Percentiles rank a stretch among this genome's conserved stretches.
Conservation (phyloP, 176 grass and related monocot species). For the Raddia distichophylla region DNA sequence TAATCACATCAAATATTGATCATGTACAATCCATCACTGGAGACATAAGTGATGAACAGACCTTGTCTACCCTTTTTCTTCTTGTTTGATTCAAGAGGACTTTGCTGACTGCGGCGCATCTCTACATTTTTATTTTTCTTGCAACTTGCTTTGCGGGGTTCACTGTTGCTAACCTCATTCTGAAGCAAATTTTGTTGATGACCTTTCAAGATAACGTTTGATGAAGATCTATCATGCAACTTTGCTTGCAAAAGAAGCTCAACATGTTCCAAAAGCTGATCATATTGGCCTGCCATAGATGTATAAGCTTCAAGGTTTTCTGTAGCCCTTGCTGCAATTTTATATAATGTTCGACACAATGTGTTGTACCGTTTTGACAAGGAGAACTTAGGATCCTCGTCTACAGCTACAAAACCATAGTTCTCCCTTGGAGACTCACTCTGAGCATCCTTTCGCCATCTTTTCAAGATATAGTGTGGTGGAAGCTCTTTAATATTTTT, state of each 20-base stretch:
- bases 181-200: constrained; percentile 62
- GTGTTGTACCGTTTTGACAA: constrained; percentile 58
- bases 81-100: constrained; percentile 57
- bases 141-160: constrained; percentile 51
- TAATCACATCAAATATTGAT: constrained; percentile 25
- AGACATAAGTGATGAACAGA: constrained; percentile 37
- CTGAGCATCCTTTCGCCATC: constrained; percentile 87
- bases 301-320: constrained; percentile 68
- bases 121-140: constrained; percentile 72
- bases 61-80: constrained; percentile 72
- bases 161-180: constrained; percentile 50
- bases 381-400: constrained; percentile 65
- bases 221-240: constrained; percentile 68
- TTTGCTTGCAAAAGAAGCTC: constrained; percentile 78
- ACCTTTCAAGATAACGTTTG: constrained; percentile 54
- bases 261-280: constrained; percentile 79
- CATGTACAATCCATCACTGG: constrained; percentile 23
- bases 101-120: constrained; percentile 44
- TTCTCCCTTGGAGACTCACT: constrained; percentile 57
- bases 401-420: constrained; percentile 46
- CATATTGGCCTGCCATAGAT: constrained; percentile 76
- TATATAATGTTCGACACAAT: constrained; percentile 60
- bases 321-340: constrained; percentile 68
- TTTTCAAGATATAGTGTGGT: constrained; percentile 75
- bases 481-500: constrained; percentile 95